Conservation (phyloP, 495 filamentous ascomycete species). For the Penicillium argentinense region DNA sequence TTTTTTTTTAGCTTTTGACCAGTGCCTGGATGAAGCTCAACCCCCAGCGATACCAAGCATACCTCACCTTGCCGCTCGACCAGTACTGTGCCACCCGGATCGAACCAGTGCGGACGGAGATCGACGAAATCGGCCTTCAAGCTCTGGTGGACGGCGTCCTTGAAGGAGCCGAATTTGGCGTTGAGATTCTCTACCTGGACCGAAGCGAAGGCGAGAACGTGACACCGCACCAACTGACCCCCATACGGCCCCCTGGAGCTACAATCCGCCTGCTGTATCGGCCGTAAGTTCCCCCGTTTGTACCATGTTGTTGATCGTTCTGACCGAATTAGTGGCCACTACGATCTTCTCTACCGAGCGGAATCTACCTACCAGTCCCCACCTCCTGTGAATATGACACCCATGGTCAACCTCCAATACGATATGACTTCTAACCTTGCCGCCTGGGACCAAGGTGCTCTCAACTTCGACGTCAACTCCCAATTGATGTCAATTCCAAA, state of each 20-base stretch:
- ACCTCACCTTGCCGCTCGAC: constrained; percentile 62
- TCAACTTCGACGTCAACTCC: constrained; percentile 51
- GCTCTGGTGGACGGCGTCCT: constrained; percentile 78
- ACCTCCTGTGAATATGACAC: constrained; percentile 50
- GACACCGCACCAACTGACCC: constrained; percentile 70
- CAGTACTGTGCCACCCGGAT: constrained; percentile 70
- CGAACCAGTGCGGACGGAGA: constrained; percentile 75
- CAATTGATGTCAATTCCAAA: constrained; percentile 52
- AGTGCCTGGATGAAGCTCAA: constrained; percentile 84
- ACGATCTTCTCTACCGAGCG: constrained; percentile 85
- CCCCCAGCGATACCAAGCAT: constrained; percentile 65
- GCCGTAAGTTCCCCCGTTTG: constrained; percentile 52
- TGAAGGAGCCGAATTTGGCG: constrained; percentile 66
- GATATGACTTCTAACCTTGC: constrained; percentile 45
- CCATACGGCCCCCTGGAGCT: constrained; percentile 49
- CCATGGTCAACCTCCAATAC: constrained; percentile 45
- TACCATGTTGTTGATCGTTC: neutral
- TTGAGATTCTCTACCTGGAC: constrained; percentile 91
- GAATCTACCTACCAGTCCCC: no score
- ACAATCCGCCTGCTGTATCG: constrained; percentile 68
- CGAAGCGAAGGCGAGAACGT: constrained; percentile 77
- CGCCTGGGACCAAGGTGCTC: constrained; percentile 42
- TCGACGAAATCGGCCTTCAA: constrained; percentile 82
- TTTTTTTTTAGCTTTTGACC: constrained; percentile 66
- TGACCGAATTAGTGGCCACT: constrained; percentile 65